phyloP scores from a whole-genome alignment of 768 basidiomycete genomes.

The Thelephora aurantiotincta region DNA sequence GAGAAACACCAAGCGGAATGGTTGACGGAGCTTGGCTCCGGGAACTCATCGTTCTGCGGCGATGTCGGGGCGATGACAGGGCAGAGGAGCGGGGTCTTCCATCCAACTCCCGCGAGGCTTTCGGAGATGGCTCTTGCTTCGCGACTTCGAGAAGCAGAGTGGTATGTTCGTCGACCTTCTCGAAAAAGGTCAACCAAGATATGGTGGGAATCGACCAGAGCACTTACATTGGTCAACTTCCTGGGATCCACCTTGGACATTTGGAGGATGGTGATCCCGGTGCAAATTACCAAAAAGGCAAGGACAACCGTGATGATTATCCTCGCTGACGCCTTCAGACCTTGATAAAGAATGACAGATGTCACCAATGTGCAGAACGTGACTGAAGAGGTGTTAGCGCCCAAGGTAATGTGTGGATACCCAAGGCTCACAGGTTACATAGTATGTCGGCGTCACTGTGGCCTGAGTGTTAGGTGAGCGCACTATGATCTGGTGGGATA shows the following conservation, averaged over 20 bases:
- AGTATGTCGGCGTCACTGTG: constrained; percentile 69
- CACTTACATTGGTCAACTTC: constrained; percentile 30
- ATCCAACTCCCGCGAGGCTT: constrained; percentile 8
- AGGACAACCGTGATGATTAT: constrained; percentile 81
- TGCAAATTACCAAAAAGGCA: constrained; percentile 77
- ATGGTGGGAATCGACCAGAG: neutral
- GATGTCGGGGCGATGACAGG: constrained; percentile 27
- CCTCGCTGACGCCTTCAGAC: constrained; percentile 56
- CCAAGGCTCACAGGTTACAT: constrained; percentile 48
- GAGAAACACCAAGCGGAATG: neutral
- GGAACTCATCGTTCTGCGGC: constrained; percentile 35
- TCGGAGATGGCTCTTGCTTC: constrained; percentile 28
- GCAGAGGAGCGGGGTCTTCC: neutral
- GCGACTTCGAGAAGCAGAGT: constrained; percentile 80
- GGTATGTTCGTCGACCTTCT: constrained; percentile 70
- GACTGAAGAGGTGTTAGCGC: constrained; percentile 24
- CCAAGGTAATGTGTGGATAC: neutral
- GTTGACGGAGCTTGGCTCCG: constrained; percentile 19
- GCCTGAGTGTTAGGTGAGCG: constrained; percentile 2
- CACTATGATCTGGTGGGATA: constrained; percentile 7
- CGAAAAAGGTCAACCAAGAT: neutral
- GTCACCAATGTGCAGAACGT: constrained; percentile 74
- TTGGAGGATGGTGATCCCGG: constrained; percentile 86
- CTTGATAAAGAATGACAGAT: constrained; percentile 77
- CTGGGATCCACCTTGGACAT: constrained; percentile 86